Percentiles rank a stretch among this genome's conserved stretches.
These are phyloP conservation scores for Myxozyma monticola DNA, from an alignment of 805 yeast genomes.

Conservation along the genomic window DNA sequence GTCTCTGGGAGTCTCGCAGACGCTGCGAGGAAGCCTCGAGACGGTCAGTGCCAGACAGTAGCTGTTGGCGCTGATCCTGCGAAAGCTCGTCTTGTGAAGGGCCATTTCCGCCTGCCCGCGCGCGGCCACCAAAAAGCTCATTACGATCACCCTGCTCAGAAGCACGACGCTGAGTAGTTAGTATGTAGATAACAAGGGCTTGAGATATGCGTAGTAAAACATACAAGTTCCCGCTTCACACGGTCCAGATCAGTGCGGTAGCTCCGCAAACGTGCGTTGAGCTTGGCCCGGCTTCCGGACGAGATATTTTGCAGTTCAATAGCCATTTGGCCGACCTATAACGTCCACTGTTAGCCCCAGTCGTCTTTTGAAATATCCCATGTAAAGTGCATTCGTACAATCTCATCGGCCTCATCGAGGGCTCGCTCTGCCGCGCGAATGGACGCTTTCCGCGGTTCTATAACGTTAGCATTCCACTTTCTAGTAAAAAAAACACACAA, in stretches of 20 bases:
- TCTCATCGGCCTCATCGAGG: slow-evolving; percentile 77
- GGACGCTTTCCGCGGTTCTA: slow-evolving; percentile 54
- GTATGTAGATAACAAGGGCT: neutral
- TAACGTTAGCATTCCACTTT: neutral
- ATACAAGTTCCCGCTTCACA: slow-evolving; percentile 47
- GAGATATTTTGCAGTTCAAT: slow-evolving; percentile 83
- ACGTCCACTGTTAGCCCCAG: neutral
- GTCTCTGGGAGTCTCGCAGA: slow-evolving; percentile 79
- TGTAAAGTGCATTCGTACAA: slow-evolving; percentile 40
- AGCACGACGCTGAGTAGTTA: slow-evolving; percentile 43
- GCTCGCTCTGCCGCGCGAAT: slow-evolving; percentile 63
- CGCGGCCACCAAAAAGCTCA: slow-evolving; percentile 65
- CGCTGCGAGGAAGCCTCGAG: slow-evolving; percentile 82
- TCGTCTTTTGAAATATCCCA: neutral
- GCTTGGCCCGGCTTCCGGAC: slow-evolving; percentile 66
- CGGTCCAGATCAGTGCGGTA: slow-evolving; percentile 61
- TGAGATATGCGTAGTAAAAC: too few relatives aligned
- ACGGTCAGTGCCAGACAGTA: slow-evolving; percentile 73
- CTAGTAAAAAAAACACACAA: neutral
- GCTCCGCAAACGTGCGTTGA: slow-evolving; percentile 73
- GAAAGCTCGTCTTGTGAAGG: slow-evolving; percentile 39
- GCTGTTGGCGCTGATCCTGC: slow-evolving; percentile 75
- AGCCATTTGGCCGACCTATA: slow-evolving; percentile 73
- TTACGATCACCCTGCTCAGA: slow-evolving; percentile 72
- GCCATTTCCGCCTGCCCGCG: slow-evolving; percentile 37